phyloP scores from a whole-genome alignment of 202 grass and related monocot genomes.

The Panicum virgatum region DNA sequence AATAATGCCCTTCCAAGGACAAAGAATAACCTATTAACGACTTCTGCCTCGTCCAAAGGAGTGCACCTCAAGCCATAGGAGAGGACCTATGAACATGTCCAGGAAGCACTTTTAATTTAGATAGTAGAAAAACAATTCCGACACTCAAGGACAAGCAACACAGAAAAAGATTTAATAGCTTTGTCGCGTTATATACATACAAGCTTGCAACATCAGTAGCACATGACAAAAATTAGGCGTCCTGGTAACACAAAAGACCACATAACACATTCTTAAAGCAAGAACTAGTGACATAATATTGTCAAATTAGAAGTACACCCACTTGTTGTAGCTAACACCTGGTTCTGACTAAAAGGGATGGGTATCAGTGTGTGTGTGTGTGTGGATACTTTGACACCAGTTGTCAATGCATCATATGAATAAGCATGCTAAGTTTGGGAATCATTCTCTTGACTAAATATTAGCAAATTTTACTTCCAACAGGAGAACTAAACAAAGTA shows the following conservation, averaged over 20 bases:
- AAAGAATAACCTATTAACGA: conserved; percentile 19
- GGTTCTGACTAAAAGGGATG: background rate
- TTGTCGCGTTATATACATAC: background rate
- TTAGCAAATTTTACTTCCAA: background rate
- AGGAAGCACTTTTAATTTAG: background rate
- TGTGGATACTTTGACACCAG: background rate
- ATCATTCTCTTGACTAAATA: background rate
- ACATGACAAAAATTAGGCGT: conserved; percentile 8
- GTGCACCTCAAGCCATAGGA: background rate
- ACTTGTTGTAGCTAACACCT: background rate
- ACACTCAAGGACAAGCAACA: background rate
- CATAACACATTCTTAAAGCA: background rate
- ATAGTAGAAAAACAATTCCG: background rate
- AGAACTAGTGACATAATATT: background rate
- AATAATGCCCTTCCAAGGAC: background rate
- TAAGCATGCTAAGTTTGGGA: background rate
- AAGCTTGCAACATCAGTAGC: background rate
- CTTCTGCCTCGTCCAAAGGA: background rate
- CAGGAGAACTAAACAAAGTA: background rate
- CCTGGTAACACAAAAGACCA: background rate
- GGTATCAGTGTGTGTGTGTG: background rate
- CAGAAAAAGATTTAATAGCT: background rate
- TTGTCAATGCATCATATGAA: background rate
- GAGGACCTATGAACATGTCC: background rate
- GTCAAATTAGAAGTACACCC: background rate